A percentile compares a stretch with the other conserved stretches of the same genome.
Conservation (phyloP, 148 eudicot genomes). For the Silene latifolia region DNA sequence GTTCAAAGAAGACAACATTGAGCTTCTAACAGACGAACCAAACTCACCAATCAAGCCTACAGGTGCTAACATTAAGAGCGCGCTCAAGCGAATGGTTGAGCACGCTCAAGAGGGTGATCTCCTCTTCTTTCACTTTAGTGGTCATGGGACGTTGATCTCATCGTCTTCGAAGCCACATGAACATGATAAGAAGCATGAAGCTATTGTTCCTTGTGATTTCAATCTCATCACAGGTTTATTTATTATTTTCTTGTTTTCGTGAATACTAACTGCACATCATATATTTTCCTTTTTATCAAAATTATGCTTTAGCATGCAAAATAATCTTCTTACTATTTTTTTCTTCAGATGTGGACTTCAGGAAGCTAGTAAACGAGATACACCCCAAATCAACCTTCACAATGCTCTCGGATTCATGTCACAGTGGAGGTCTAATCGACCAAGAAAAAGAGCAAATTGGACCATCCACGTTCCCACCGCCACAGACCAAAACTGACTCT, state of each 20-base stretch:
- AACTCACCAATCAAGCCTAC: constrained; percentile 42
- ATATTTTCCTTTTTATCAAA: too few relatives aligned
- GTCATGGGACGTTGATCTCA: constrained; percentile 1
- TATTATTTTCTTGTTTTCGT: too few relatives aligned
- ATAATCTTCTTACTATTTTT: too few relatives aligned
- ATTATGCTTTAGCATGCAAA: too few relatives aligned
- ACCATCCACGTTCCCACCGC: constrained; percentile 29
- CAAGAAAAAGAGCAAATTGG: constrained; percentile 87
- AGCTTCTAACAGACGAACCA: constrained; percentile 42
- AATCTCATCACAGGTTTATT: background rate
- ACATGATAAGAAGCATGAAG: background rate
- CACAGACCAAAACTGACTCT: background rate
- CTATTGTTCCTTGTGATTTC: background rate
- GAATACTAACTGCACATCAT: too few relatives aligned
- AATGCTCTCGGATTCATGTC: constrained; percentile 88
- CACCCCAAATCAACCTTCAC: constrained; percentile 70
- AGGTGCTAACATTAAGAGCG: constrained; percentile 53
- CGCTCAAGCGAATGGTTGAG: constrained; percentile 20
- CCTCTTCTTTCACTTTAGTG: background rate
- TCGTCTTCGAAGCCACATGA: background rate
- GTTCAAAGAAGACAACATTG: constrained; percentile 34
- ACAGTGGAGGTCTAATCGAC: constrained; percentile 85
- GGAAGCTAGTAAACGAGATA: constrained; percentile 60
- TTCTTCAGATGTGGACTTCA: constrained; percentile 68
- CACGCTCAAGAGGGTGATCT: background rate